A percentile compares a stretch with the other conserved stretches of the same genome.
These are phyloP conservation scores for Chytriomyces confervae DNA, from an alignment of 192 early-diverging fungal species.

Conservation along the genomic window DNA sequence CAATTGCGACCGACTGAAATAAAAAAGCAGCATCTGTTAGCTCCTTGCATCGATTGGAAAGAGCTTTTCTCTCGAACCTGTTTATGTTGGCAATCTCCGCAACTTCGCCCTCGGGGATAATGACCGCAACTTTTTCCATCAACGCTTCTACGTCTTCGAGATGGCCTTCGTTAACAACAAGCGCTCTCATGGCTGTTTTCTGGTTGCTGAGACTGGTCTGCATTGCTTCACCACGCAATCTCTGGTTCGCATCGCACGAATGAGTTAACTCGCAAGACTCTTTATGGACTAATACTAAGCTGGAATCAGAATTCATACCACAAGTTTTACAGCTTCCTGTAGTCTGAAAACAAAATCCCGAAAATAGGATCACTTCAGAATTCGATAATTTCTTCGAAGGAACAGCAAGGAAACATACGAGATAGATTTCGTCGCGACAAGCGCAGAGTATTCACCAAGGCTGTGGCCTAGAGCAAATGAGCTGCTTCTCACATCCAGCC, in stretches of 20 bases:
- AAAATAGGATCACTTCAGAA: background rate
- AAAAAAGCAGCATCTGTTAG: background rate
- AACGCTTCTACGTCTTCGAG: slow-evolving; percentile 73
- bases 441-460: slow-evolving; percentile 84
- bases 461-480: slow-evolving; percentile 90
- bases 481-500: slow-evolving; percentile 78
- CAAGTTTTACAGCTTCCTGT: slow-evolving; percentile 82
- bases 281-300: background rate
- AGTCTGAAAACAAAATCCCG: slow-evolving; percentile 47
- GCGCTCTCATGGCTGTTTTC: slow-evolving; percentile 86
- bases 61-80: slow-evolving; percentile 45
- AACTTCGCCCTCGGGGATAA: slow-evolving; percentile 72
- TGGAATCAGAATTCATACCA: slow-evolving; percentile 54
- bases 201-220: slow-evolving; percentile 72
- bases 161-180: slow-evolving; percentile 75
- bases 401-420: slow-evolving; percentile 40
- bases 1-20: slow-evolving; percentile 59
- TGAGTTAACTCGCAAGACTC: background rate
- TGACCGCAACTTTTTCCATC: slow-evolving; percentile 67
- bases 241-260: slow-evolving; percentile 38
- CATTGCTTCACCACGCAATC: slow-evolving; percentile 88
- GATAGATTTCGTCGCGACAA: slow-evolving; percentile 54
- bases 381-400: background rate
- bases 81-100: slow-evolving; percentile 91
- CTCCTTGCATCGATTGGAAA: background rate